phyloP scores from a whole-genome alignment of 2,329 filamentous ascomycete genomes.

The Pleurostoma richardsiae region DNA sequence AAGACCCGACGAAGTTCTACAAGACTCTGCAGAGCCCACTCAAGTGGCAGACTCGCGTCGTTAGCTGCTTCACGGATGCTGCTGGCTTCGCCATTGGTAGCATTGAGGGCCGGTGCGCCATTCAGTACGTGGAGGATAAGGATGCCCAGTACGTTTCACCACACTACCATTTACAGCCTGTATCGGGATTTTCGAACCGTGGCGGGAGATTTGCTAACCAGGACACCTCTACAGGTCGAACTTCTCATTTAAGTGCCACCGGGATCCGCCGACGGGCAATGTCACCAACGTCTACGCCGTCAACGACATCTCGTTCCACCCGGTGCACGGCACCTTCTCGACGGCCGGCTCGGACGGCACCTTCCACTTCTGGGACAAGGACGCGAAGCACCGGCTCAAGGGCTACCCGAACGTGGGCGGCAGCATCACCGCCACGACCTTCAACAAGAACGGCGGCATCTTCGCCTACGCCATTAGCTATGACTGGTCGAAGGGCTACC shows the following conservation, averaged over 20 bases:
- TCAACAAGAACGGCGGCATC: constrained; percentile 79
- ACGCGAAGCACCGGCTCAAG: constrained; percentile 83
- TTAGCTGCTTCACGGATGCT: constrained; percentile 91
- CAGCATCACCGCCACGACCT: constrained; percentile 85
- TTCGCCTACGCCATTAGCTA: constrained; percentile 91
- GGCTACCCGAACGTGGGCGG: constrained; percentile 82
- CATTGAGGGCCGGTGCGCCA: constrained; percentile 94
- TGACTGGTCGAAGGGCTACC: constrained; percentile 97
- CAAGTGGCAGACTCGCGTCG: constrained; percentile 96
- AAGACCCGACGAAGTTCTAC: constrained; percentile 85
- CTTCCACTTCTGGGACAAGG: constrained; percentile 96
- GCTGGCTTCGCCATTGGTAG: constrained; percentile 91
- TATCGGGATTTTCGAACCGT: not conserved
- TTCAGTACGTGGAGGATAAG: constrained; percentile 97
- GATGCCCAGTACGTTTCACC: constrained; percentile 57
- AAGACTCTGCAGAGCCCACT: constrained; percentile 94
- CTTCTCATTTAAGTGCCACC: constrained; percentile 99
- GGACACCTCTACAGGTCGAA: constrained; percentile 56
- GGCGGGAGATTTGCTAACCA: not conserved
- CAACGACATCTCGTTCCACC: constrained; percentile 97
- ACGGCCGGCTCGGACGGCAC: constrained; percentile 94
- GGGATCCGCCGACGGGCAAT: constrained; percentile 70
- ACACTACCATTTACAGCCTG: not conserved
- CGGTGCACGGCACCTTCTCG: constrained; percentile 94
- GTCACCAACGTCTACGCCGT: constrained; percentile 88